Evolutionary conservation across 2,329 filamentous ascomycete species (phyloP).

Genomic region (Fusarium nelsonii): DNA sequence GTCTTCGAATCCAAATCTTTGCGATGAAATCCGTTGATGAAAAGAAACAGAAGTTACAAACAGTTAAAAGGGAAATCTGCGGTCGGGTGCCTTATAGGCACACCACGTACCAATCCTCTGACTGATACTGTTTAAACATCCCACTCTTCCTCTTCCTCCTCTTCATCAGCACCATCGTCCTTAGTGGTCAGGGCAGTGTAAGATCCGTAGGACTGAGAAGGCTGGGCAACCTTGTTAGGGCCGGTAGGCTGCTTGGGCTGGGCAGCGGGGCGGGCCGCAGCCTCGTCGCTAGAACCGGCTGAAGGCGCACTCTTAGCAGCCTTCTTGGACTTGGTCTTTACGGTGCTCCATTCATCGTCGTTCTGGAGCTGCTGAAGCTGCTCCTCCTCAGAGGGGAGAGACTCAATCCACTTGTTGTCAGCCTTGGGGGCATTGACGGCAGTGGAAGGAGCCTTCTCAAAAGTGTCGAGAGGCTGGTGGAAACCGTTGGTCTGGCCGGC

Average conservation of each 20-base stretch:
- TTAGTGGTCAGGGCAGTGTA: slow-evolving; percentile 63
- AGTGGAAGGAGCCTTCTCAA: slow-evolving; percentile 56
- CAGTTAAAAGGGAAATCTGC: slow-evolving; percentile 31
- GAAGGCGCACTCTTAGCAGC: slow-evolving; percentile 55
- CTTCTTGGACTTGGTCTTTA: slow-evolving; percentile 63
- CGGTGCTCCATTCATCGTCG: slow-evolving; percentile 70
- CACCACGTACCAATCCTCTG: slow-evolving; percentile 19
- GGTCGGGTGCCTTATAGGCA: slow-evolving; percentile 14
- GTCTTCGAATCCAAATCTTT: slow-evolving; percentile 42
- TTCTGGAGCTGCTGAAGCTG: slow-evolving; percentile 69
- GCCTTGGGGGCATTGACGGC: slow-evolving; percentile 51
- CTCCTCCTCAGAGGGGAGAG: slow-evolving; percentile 71
- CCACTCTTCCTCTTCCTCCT: slow-evolving; percentile 64
- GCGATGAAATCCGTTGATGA: slow-evolving; percentile 34
- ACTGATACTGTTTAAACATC: slow-evolving; percentile 56
- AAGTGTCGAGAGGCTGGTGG: slow-evolving; percentile 69
- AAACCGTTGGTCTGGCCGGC: slow-evolving; percentile 52
- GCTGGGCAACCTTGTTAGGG: slow-evolving; percentile 49
- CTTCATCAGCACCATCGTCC: slow-evolving; percentile 57
- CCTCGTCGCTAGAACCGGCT: slow-evolving; percentile 54
- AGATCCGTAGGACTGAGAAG: slow-evolving; percentile 57
- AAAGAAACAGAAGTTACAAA: slow-evolving; percentile 39
- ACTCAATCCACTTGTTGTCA: slow-evolving; percentile 61
- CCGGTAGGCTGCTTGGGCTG: slow-evolving; percentile 51
- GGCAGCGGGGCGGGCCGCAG: slow-evolving; percentile 46